Base-by-base conservation (phyloP, 495 filamentous ascomycete species). In the Penicillium desertorum region DNA sequence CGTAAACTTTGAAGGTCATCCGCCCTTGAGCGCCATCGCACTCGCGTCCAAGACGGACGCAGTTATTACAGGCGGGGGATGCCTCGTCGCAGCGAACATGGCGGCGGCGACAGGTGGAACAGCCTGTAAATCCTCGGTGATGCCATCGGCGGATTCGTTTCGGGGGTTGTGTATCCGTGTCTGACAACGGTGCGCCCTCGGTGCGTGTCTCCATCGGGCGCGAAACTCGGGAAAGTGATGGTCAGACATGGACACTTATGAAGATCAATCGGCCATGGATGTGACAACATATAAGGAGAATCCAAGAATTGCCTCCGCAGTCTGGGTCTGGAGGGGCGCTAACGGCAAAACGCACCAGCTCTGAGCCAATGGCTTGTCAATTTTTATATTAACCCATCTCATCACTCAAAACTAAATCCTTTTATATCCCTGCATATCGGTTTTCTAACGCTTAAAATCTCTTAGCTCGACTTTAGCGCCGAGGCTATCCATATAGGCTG, bases 71-170 rank as follows among this genome's bases (percentile, higher is more conserved):
- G 0, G 64, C 56, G 0, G 77, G 76, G 4, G 69, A 73, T 0
- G 72, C 62, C 55, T 78, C 76, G 52, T 80, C 76, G 49, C 77
- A 72, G 62, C 74, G 61, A 61, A 82, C 53, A 71, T 81, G 64
- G 53, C 76, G 64, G 54, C 76, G 45, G 50, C 74, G 57, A 67
- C 72, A 67, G 46, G 74, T 79, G 20, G 74, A 73, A 68, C 71
- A 68, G 44, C 73, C 62, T 56, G 78, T 64, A 65, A 76, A 76
- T 25, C 76, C 67, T 23, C 76, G 62, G 62, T 79, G 55, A 58
- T 75, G 59, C 67, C 76, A 64, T 67, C 76, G 62, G 57, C 76
- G 54, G 70, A 77, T 54, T 75, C 81, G 54, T 61, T 72, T 66
- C 64, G 60, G 64, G 73, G 59, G 56, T 57, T 49, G 55, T 22